A percentile compares a stretch with the other conserved stretches of the same genome.
phyloP scores from a whole-genome alignment of 257 asterid species.

The Nicotiana obtusifolia region DNA sequence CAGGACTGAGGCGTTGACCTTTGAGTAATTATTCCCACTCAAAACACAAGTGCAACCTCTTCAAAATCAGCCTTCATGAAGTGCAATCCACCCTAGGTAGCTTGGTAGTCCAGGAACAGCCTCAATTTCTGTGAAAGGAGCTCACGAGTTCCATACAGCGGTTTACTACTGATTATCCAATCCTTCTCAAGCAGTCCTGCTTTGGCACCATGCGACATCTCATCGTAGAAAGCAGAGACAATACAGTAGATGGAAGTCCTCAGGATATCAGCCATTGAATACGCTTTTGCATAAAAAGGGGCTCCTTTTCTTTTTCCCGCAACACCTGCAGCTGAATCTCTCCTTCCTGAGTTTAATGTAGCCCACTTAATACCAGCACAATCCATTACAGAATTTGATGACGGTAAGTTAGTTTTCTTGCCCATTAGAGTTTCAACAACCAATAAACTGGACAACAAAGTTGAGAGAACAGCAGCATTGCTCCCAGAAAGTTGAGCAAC shows the following conservation, averaged over 20 bases:
- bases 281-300: conserved; percentile 67
- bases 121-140: conserved; percentile 75
- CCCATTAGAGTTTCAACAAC: conserved; percentile 87
- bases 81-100: conserved; percentile 23
- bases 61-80: background rate
- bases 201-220: conserved; percentile 65
- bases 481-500: conserved; percentile 90
- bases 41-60: background rate
- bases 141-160: conserved; percentile 65
- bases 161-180: conserved; percentile 67
- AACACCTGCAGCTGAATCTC: conserved; percentile 54
- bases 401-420: conserved; percentile 66
- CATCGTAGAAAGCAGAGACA: conserved; percentile 64
- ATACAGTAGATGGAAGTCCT: conserved; percentile 68
- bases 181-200: conserved; percentile 74
- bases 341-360: conserved; percentile 56
- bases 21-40: background rate
- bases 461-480: conserved; percentile 68
- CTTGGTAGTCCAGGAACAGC: conserved; percentile 71
- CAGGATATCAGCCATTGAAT: conserved; percentile 70
- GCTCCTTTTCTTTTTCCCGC: conserved; percentile 61
- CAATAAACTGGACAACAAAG: conserved; percentile 61
- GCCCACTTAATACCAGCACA: conserved; percentile 92
- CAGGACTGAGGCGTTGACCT: background rate
- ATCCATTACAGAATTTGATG: conserved; percentile 48